A percentile compares a stretch with the other conserved stretches of the same genome.
These are phyloP conservation scores for Hansenula lynferdii DNA, from an alignment of 1,139 yeast species.

Conservation along the genomic window DNA sequence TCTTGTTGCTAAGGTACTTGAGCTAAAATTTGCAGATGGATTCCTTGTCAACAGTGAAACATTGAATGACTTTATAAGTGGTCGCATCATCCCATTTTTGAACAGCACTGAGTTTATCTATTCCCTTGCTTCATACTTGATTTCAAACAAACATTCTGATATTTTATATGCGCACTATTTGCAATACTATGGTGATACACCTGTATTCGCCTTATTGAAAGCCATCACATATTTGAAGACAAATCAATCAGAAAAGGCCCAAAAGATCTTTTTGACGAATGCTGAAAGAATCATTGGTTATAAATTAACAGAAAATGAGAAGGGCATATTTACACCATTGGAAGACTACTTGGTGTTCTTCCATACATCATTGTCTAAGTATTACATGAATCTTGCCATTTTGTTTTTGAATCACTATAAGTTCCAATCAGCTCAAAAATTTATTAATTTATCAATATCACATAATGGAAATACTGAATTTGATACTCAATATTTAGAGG, in stretches of 20 bases:
- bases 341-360: slow-evolving; percentile 18
- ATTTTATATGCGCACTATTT: slow-evolving; percentile 12
- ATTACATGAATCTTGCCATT: slow-evolving; percentile 20
- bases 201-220: slow-evolving; percentile 23
- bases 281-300: slow-evolving; percentile 22
- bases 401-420: slow-evolving; percentile 17
- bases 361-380: slow-evolving; percentile 19
- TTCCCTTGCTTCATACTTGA: slow-evolving; percentile 20
- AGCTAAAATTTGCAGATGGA: slow-evolving; percentile 10
- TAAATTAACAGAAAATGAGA: slow-evolving; percentile 12
- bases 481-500: slow-evolving; percentile 17
- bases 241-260: slow-evolving; percentile 18
- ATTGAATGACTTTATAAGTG: slow-evolving; percentile 18
- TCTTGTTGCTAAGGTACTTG: slow-evolving; percentile 11
- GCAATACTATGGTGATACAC: slow-evolving; percentile 11
- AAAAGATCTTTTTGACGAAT: slow-evolving; percentile 20
- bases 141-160: slow-evolving; percentile 9
- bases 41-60: slow-evolving; percentile 19
- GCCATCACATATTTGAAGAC: slow-evolving; percentile 24
- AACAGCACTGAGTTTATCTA: slow-evolving; percentile 21
- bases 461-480: slow-evolving; percentile 19
- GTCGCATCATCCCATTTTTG: slow-evolving; percentile 11
- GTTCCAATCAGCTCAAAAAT: slow-evolving; percentile 20
- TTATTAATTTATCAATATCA: slow-evolving; percentile 26
- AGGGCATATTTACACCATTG: slow-evolving; percentile 9